A percentile compares a stretch with the other conserved stretches of the same genome.
Evolutionary conservation across 805 yeast genomes (phyloP).

Genomic region (Nadsonia fulvescens): DNA sequence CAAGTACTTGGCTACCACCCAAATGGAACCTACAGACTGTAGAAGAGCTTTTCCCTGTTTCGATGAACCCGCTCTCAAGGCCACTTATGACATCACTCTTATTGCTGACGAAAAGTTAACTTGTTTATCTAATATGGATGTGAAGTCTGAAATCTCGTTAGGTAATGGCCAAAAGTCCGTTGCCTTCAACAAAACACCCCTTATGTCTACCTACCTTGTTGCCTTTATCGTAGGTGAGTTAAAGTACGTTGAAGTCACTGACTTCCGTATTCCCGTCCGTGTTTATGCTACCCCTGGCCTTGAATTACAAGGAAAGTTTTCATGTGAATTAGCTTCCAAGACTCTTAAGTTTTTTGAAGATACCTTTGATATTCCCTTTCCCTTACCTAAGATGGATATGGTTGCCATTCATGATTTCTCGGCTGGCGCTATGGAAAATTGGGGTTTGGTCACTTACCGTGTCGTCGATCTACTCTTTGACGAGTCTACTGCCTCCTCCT

Average conservation of each 20-base stretch:
- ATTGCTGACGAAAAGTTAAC: constrained; percentile 34
- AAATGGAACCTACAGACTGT: constrained; percentile 64
- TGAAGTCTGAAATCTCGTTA: constrained; percentile 21
- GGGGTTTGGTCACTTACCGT: constrained; percentile 65
- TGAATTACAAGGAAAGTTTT: constrained; percentile 42
- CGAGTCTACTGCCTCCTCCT: constrained; percentile 43
- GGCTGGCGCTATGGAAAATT: constrained; percentile 85
- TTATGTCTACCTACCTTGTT: constrained; percentile 56
- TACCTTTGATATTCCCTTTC: constrained; percentile 53
- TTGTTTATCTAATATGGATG: constrained; percentile 54
- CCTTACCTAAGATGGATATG: constrained; percentile 66
- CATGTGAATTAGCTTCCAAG: constrained; percentile 45
- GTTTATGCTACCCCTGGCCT: constrained; percentile 54
- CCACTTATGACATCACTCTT: constrained; percentile 41
- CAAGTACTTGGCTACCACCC: constrained; percentile 44
- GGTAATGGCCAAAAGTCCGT: constrained; percentile 28
- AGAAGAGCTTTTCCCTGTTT: constrained; percentile 64
- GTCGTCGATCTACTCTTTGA: constrained; percentile 46
- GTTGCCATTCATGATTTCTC: constrained; percentile 64
- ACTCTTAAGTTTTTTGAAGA: constrained; percentile 48
- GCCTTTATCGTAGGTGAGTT: constrained; percentile 60
- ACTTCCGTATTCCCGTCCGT: constrained; percentile 44
- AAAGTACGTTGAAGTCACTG: constrained; percentile 36
- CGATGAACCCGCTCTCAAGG: constrained; percentile 57
- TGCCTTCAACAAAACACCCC: constrained; percentile 43